Conservation (phyloP, 805 yeast genomes). For the Priceomyces castillae region DNA sequence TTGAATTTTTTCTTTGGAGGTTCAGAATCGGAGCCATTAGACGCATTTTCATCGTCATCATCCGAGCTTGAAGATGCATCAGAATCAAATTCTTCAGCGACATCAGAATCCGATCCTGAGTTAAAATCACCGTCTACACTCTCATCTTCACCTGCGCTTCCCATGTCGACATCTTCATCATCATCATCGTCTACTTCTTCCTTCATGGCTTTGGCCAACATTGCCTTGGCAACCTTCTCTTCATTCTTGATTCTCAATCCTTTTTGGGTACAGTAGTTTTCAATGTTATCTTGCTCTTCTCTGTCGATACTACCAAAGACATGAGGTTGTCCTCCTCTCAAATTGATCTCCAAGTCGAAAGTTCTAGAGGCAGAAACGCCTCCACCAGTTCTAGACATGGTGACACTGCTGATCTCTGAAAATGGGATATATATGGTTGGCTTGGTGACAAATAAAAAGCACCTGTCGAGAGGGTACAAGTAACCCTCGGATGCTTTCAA, state of each 20-base stretch:
- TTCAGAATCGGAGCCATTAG: slow-evolving; percentile 16
- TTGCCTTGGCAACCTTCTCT: slow-evolving; percentile 79
- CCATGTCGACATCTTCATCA: slow-evolving; percentile 46
- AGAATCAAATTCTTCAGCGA: slow-evolving; percentile 82
- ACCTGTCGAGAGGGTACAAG: slow-evolving; percentile 87
- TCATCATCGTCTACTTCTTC: slow-evolving; percentile 51
- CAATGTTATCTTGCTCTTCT: slow-evolving; percentile 83
- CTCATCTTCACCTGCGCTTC: slow-evolving; percentile 81
- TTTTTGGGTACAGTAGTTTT: slow-evolving; percentile 72
- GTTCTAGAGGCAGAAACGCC: slow-evolving; percentile 80
- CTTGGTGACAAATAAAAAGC: slow-evolving; percentile 86
- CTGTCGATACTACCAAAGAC: slow-evolving; percentile 85
- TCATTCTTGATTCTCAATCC: slow-evolving; percentile 82
- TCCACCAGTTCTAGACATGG: slow-evolving; percentile 83
- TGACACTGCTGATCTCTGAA: slow-evolving; percentile 70
- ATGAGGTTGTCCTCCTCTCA: slow-evolving; percentile 64
- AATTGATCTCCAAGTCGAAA: slow-evolving; percentile 80
- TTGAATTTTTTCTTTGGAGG: slow-evolving; percentile 35
- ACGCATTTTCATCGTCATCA: slow-evolving; percentile 16
- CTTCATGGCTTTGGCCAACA: slow-evolving; percentile 73
- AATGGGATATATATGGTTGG: slow-evolving; percentile 91
- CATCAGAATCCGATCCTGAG: slow-evolving; percentile 59
- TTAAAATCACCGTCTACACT: slow-evolving; percentile 86
- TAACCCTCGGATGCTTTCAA: slow-evolving; percentile 95
- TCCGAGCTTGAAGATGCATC: slow-evolving; percentile 45